These are phyloP conservation scores for Periconia digitata DNA, from an alignment of 2,329 filamentous ascomycete genomes.

Conservation along the genomic window DNA sequence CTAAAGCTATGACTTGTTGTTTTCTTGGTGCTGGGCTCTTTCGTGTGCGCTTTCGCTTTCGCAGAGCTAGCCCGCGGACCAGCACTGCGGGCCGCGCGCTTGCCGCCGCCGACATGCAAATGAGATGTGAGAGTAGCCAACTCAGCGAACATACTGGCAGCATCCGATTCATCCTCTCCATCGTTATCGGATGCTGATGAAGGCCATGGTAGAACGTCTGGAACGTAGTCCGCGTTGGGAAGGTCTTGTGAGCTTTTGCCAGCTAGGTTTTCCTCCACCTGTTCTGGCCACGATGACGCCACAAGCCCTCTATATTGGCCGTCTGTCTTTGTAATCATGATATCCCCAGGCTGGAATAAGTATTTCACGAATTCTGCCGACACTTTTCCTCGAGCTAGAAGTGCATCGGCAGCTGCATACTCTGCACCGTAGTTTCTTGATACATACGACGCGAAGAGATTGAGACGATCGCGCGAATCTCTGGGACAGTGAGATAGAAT, in stretches of 20 bases:
- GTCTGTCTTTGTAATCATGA: slow-evolving; percentile 4
- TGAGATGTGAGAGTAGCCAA: too few species aligned
- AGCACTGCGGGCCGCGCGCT: too few species aligned
- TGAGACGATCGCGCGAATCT: slow-evolving; percentile 5
- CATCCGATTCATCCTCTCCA: too few species aligned
- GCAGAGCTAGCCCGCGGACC: too few species aligned
- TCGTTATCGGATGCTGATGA: too few species aligned
- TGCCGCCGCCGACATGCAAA: too few species aligned
- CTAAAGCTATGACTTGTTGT: neutral
- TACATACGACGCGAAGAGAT: slow-evolving; percentile 7
- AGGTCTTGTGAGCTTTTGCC: too few species aligned
- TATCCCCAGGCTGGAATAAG: slow-evolving; percentile 15
- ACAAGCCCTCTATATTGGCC: slow-evolving; percentile 2
- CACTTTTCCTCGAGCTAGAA: slow-evolving; percentile 5
- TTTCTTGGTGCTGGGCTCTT: neutral
- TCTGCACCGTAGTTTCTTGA: slow-evolving; percentile 8
- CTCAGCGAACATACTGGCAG: too few species aligned
- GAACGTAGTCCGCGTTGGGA: too few species aligned
- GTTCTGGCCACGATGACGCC: slow-evolving; percentile 9
- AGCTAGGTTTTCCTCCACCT: too few species aligned
- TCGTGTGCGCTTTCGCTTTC: neutral
- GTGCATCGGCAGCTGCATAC: slow-evolving; percentile 7
- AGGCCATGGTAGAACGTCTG: too few species aligned
- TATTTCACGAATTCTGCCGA: slow-evolving; percentile 8
- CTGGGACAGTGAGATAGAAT: slow-evolving; percentile 1